These are phyloP conservation scores for Alloascoidea africana DNA, from an alignment of 805 yeast genomes.

Conservation along the genomic window DNA sequence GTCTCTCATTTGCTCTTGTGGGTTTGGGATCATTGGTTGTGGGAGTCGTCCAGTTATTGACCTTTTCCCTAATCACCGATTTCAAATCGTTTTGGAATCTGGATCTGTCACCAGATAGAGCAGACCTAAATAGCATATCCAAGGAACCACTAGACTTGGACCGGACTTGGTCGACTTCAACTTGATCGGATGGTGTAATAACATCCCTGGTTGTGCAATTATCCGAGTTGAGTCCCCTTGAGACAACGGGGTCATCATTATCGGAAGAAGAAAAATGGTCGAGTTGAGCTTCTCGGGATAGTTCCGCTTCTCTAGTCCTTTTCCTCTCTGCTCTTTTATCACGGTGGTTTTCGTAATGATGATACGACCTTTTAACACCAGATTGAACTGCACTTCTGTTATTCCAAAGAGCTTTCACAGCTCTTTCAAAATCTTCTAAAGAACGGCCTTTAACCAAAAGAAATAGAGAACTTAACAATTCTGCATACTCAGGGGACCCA, in stretches of 20 bases:
- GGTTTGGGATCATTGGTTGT: no score
- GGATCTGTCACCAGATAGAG: not conserved
- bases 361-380: not conserved
- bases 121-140: not conserved
- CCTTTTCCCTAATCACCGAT: not conserved
- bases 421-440: not conserved
- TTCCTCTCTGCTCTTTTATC: not conserved
- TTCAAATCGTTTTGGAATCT: slow-evolving; percentile 1
- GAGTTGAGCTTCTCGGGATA: not conserved
- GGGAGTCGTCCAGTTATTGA: not conserved
- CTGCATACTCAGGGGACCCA: not conserved
- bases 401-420: not conserved
- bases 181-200: no score
- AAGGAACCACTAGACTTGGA: not conserved
- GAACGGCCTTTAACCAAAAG: not conserved
- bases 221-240: not conserved
- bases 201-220: not conserved
- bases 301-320: not conserved
- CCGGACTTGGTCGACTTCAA: not conserved
- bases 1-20: no score
- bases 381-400: not conserved
- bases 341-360: not conserved
- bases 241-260: not conserved
- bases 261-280: not conserved
- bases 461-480: not conserved